Base-by-base conservation (phyloP, 2,329 filamentous ascomycete species). In the Sporothrix inflata region DNA sequence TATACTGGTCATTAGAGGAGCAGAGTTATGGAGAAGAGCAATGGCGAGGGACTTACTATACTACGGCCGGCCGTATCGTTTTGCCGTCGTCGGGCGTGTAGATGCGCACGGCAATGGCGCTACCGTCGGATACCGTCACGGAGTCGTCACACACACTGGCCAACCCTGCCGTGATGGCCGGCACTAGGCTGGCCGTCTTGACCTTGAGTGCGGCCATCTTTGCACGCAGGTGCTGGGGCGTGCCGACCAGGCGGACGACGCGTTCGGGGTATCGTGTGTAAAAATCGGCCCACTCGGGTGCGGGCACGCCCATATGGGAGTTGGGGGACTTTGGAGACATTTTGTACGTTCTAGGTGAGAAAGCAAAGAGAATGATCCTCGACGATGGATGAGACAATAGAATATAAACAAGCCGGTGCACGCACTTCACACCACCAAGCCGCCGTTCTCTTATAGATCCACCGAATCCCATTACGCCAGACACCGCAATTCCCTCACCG, bases 41-140 rank as follows among this genome's bases (percentile, higher is more conserved):
- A 1, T 8, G 12, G 45, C 12, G 24, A 38, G 1, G 16, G 11
- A 27, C 34, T 16, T 19, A 63, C 60, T 45, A 45, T 24, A 63
- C 60, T 12, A 45, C 38, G 6, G 38, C 60, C 4, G 60, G 38
- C 6, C 21, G 60, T 63, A 19, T 24, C 14, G 60, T 21, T n/a
- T 63, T 27, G 30, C 38, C 60, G 34, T 63, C 60, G n/a, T 63
- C 60, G 38, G 21, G 60, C 38, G n/a, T 63, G n/a, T 45, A 16
- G 60, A 63, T 38, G n/a, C 34, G 11, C n/a, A 16, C 57, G 2
- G 34, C 34, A 14, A 63, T 63, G 9, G 5, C 4, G 57, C 34
- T 45, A n/a, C 38, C 38, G 21, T 45, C 60, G 3, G 38, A 45
- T 38, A 42, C 19, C 3, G 34, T 42, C 19, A 42, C 34, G 19